Base-by-base conservation (phyloP, 1,284 basidiomycete genomes). In the Cryptococcus amylolentus region DNA sequence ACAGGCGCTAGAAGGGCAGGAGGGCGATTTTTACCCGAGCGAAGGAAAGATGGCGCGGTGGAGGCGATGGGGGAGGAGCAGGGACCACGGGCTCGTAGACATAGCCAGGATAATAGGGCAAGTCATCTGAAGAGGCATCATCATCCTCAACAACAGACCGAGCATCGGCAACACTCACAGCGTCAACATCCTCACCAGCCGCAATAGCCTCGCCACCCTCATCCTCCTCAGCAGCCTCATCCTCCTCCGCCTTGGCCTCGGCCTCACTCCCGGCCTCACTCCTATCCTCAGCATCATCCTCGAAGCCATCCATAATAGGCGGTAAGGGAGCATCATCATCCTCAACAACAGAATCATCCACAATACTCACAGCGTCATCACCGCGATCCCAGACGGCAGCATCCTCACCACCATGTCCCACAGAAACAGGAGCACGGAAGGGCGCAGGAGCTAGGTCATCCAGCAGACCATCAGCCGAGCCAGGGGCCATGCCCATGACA, bases 141-240 rank as follows among this genome's bases (percentile, higher is more conserved):
- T 40, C 39, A 12, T n/a, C 13, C 39, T 13, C 39, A 40, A 12
- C 39, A 31, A 27, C 12, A 52, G 10, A 12, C 49, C 51, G 13
- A 49, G n/a, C 42, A 56, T 43, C 9, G 54, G 48, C 51, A 10
- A 52, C 54, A 37, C 37, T 39, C 41, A 54, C 51, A 10, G 53
- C 31, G 10, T 48, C 23, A 20, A 47, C 54, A 40, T 54, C 54
- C 26, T 47, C 41, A 10, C 49, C 47, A 31, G 57, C 47, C 39
- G 13, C n/a, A 40, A 12, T 4, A 3, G 2, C 39, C 13, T 2
- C 2, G 13, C 39, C 13, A n/a, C 2, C 39, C 12, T 40, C 2
- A 40, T 23, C 43, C 3, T 13, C 4, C 16, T 18, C 43, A 45
- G 5, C 43, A 39, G 23, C 14, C 50, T 4, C 20, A 54, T 49